Base-by-base conservation (phyloP, 2,329 filamentous ascomycete species). In the Penicillium sp. region DNA sequence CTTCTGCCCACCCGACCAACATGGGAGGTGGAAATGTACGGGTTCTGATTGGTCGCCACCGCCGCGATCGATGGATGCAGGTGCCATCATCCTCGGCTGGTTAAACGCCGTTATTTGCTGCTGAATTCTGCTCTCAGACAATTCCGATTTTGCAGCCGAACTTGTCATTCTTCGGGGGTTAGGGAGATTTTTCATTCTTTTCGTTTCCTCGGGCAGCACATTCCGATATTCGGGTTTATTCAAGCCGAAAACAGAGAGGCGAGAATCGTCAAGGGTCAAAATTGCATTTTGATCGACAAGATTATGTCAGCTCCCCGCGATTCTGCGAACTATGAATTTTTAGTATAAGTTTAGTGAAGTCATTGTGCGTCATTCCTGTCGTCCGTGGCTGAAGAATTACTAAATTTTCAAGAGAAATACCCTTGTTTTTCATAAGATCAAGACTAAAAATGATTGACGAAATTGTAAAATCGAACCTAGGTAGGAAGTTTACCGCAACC, bases 1-100 rank as follows among this genome's bases (percentile, higher is more conserved):
- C 59, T 70, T 71, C 66, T 65, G 64, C 65, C 68, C 64, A 66
- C 52, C 57, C 57, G 57, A 56, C 28, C 35, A 52, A 46, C 41
- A 55, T 48, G 60, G 61, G 50, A 61, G 48, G 48, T 64, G 14
- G 49, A 59, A 58, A 50, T 58, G 7, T 42, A 31, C 1, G 36
- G 9, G 2, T 22, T 41, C 35, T 70, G 61, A 71, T 71, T 71
- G 69, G 69, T 28, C 47, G 30, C 41, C 17, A 38, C 56, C 63
- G 63, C 63, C 63, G 63, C 51, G 45, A 61, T 57, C 44, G 49
- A 60, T 52, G 54, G 53, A 61, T 50, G 42, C 47, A 42, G 46
- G 56, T 59, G 58, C 63, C 31, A 65, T 66, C 62, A 64, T 65
- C 64, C 61, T 66, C 64, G 62, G 63, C 52, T 60, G 58, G 56